Evolutionary conservation across 192 early-diverging fungal species (phyloP).

Genomic region (Linnemannia elongata): DNA sequence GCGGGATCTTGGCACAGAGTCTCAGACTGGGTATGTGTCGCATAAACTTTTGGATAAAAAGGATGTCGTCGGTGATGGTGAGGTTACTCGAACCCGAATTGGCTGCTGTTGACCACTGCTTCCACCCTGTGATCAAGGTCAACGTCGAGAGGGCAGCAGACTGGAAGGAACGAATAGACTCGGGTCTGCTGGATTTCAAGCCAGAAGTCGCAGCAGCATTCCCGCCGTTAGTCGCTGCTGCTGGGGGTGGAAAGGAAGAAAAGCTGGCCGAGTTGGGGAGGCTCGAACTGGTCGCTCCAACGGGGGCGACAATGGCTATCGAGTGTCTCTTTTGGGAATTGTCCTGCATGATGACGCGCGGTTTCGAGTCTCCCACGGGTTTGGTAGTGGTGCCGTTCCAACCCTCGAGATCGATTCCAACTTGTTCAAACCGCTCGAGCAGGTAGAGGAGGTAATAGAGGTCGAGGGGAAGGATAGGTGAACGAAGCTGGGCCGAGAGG

Average conservation of each 20-base stretch:
- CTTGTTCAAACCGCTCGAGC: slow-evolving; percentile 52
- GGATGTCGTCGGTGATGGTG: slow-evolving; percentile 62
- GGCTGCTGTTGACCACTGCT: slow-evolving; percentile 57
- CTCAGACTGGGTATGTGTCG: slow-evolving; percentile 57
- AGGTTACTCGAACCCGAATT: slow-evolving; percentile 22
- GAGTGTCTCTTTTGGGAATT: slow-evolving; percentile 13
- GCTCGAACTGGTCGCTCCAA: not conserved
- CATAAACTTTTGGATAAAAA: slow-evolving; percentile 63
- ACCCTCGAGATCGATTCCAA: slow-evolving; percentile 48
- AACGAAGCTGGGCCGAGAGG: slow-evolving; percentile 24
- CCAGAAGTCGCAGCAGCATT: not conserved
- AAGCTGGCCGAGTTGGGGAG: slow-evolving; percentile 8
- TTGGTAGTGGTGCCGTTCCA: slow-evolving; percentile 32
- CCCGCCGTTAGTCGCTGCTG: not conserved
- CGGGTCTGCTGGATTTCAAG: slow-evolving; percentile 8
- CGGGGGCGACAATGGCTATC: not conserved
- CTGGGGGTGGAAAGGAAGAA: slow-evolving; percentile 26
- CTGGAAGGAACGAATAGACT: slow-evolving; percentile 57
- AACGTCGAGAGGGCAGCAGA: slow-evolving; percentile 59
- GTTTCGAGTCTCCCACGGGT: slow-evolving; percentile 35
- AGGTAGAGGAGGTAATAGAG: slow-evolving; percentile 55
- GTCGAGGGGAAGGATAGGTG: slow-evolving; percentile 49
- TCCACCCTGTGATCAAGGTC: slow-evolving; percentile 59
- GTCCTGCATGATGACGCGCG: slow-evolving; percentile 24
- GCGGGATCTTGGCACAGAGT: slow-evolving; percentile 50